These are phyloP conservation scores for Porpolomopsis calyptriformis DNA, from an alignment of 768 basidiomycete genomes.

Conservation along the genomic window DNA sequence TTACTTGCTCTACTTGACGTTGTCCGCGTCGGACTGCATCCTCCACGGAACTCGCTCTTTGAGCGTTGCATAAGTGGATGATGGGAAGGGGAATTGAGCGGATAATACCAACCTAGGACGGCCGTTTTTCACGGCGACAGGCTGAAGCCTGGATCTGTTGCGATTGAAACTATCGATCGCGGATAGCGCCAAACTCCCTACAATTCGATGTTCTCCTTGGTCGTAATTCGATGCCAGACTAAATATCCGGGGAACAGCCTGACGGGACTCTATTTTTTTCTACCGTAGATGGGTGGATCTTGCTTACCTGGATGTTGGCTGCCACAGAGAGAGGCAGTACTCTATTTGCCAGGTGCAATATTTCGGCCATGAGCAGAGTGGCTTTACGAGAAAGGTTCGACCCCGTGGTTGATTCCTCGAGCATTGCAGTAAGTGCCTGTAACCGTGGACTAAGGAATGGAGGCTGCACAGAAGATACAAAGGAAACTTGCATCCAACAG, in stretches of 20 bases:
- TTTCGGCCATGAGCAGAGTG: slow-evolving; percentile 81
- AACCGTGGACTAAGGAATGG: not conserved
- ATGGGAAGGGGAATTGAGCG: not conserved
- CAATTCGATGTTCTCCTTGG: slow-evolving; percentile 65
- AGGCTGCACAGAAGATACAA: not conserved
- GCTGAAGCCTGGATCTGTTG: slow-evolving; percentile 66
- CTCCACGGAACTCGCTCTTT: slow-evolving; percentile 70
- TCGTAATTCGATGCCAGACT: slow-evolving; percentile 71
- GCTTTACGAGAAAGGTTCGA: slow-evolving; percentile 79
- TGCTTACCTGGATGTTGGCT: slow-evolving; percentile 66
- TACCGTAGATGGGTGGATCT: not conserved
- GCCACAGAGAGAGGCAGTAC: slow-evolving; percentile 76
- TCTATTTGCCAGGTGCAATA: slow-evolving; percentile 79
- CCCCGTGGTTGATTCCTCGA: slow-evolving; percentile 69
- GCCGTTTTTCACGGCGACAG: slow-evolving; percentile 39
- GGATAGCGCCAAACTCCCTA: slow-evolving; percentile 76
- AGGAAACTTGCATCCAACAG: slow-evolving; percentile 61
- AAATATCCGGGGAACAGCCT: slow-evolving; percentile 84
- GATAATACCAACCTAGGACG: slow-evolving; percentile 48
- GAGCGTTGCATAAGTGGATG: not conserved
- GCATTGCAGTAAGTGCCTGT: slow-evolving; percentile 76
- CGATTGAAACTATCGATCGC: slow-evolving; percentile 90
- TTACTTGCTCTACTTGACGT: slow-evolving; percentile 81
- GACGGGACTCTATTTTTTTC: not conserved
- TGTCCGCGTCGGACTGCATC: slow-evolving; percentile 83